Conservation (phyloP, 768 basidiomycete genomes). For the Daedaleopsis sinensis region DNA sequence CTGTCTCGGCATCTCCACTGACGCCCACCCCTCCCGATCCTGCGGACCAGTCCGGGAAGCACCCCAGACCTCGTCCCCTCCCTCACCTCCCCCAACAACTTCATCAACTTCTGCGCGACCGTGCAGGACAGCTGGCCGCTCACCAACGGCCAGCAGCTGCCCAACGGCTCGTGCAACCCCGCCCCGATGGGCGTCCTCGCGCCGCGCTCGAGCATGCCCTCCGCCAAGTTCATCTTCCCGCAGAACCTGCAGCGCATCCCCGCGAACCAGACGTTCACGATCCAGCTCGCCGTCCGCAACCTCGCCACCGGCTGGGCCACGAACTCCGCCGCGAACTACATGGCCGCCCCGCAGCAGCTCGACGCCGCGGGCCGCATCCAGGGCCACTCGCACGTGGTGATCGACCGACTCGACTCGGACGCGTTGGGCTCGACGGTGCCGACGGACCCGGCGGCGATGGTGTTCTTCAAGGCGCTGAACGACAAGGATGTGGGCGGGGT, state of each 20-base stretch:
- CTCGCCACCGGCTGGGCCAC: slow-evolving; percentile 62
- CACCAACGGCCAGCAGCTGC: slow-evolving; percentile 47
- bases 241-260: slow-evolving; percentile 28
- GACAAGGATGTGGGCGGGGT: slow-evolving; percentile 45
- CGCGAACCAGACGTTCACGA: slow-evolving; percentile 57
- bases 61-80: slow-evolving; percentile 31
- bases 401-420: slow-evolving; percentile 47
- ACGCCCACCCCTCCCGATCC: too few relatives aligned
- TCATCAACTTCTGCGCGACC: slow-evolving; percentile 57
- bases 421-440: slow-evolving; percentile 44
- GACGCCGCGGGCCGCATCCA: slow-evolving; percentile 44
- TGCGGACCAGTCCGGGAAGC: too few relatives aligned
- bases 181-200: slow-evolving; percentile 64
- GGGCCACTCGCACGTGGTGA: slow-evolving; percentile 61
- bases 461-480: slow-evolving; percentile 67
- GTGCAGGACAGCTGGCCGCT: slow-evolving; percentile 37
- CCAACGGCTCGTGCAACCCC: slow-evolving; percentile 60
- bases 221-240: slow-evolving; percentile 55
- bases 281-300: slow-evolving; percentile 50
- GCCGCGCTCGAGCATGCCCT: slow-evolving; percentile 52
- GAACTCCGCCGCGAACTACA: slow-evolving; percentile 56
- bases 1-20: too few relatives aligned
- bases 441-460: slow-evolving; percentile 53
- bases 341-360: slow-evolving; percentile 56
- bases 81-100: slow-evolving; percentile 63